phyloP scores from a whole-genome alignment of 345 rosid species.

The Gossypium bickii region DNA sequence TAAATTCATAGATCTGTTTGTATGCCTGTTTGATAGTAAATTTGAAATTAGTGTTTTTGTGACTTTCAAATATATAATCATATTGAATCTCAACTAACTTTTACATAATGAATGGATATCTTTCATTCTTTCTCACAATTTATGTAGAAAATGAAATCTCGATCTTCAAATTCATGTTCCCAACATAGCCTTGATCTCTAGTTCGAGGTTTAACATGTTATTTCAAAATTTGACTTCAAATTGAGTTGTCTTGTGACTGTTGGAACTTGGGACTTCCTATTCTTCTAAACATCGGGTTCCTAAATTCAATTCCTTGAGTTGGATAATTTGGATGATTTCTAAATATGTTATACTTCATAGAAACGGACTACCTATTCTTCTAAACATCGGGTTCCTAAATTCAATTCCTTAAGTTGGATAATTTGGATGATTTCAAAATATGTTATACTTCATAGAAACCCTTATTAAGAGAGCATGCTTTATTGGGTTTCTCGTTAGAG shows the following conservation, averaged over 20 bases:
- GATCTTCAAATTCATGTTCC: too few relatives aligned
- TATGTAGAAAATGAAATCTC: too few relatives aligned
- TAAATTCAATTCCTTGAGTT: background rate
- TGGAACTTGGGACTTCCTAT: background rate
- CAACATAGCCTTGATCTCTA: too few relatives aligned
- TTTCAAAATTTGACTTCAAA: too few relatives aligned
- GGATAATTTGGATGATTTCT: background rate
- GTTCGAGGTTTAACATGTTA: too few relatives aligned
- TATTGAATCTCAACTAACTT: too few relatives aligned
- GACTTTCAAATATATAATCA: too few relatives aligned
- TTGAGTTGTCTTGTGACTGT: background rate
- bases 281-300: background rate
- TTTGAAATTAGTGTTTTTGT: too few relatives aligned
- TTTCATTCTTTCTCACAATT: too few relatives aligned
- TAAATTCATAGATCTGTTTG: too few relatives aligned
- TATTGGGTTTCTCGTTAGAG: background rate
- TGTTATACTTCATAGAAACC: background rate
- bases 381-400: background rate
- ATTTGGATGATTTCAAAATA: background rate
- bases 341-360: background rate
- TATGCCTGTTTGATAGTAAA: too few relatives aligned
- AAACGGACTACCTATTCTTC: background rate
- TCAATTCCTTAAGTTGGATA: background rate
- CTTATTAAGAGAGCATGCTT: background rate
- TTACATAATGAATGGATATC: too few relatives aligned